phyloP scores from a whole-genome alignment of 2,329 filamentous ascomycete species.

The Trichoderma hamatum region DNA sequence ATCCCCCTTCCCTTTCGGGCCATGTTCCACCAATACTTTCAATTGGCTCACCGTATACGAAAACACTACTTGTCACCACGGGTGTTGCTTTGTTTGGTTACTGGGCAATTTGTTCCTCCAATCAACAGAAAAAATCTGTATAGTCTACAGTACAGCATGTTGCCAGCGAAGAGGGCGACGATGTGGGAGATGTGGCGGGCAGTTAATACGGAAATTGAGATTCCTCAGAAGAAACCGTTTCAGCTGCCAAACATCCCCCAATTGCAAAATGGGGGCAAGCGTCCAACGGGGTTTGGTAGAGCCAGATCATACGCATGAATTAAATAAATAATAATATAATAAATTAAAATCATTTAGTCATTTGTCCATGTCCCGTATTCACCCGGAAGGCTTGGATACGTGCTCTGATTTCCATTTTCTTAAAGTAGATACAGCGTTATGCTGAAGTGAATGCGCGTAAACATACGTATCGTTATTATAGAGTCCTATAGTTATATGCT shows the following conservation, averaged over 20 bases:
- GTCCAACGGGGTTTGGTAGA: constrained; percentile 37
- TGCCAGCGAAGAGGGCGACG: constrained; percentile 78
- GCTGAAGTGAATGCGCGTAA: neutral
- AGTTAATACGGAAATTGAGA: constrained; percentile 54
- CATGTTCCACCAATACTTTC: constrained; percentile 97
- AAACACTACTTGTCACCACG: constrained; percentile 93
- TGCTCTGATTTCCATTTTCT: neutral
- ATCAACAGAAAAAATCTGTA: constrained; percentile 95
- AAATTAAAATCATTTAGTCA: neutral
- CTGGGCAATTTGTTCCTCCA: constrained; percentile 89
- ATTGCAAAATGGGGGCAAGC: constrained; percentile 39
- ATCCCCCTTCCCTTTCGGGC: constrained; percentile 87
- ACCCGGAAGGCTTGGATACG: neutral
- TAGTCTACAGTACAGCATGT: constrained; percentile 96
- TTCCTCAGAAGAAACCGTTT: constrained; percentile 50
- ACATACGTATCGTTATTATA: neutral
- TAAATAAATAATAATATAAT: neutral
- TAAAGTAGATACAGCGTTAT: neutral
- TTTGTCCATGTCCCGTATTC: neutral
- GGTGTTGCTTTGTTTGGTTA: constrained; percentile 84
- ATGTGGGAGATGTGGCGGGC: constrained; percentile 85
- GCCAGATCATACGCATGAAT: constrained; percentile 28
- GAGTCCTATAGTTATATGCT: neutral
- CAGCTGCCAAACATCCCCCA: constrained; percentile 41
- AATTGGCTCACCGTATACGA: constrained; percentile 86